These are phyloP conservation scores for Hemileccinum rubropunctum DNA, from an alignment of 768 basidiomycete genomes.

Conservation along the genomic window DNA sequence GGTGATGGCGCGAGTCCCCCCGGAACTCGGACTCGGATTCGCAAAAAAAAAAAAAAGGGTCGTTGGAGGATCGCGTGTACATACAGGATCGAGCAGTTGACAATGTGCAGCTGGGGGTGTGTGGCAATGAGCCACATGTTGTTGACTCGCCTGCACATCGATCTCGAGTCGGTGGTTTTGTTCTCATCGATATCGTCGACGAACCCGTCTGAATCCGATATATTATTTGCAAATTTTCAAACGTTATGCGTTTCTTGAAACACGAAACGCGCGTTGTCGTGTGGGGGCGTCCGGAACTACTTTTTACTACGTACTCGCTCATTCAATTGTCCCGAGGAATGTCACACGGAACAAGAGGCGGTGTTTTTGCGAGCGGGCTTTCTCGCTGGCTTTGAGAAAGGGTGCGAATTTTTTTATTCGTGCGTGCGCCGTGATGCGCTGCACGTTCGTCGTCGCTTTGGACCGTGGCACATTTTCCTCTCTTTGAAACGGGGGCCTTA, in stretches of 20 bases:
- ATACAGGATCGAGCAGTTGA: no score
- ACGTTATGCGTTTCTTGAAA: background rate
- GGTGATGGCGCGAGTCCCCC: background rate
- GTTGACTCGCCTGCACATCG: no score
- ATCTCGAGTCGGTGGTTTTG: background rate
- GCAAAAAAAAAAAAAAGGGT: background rate
- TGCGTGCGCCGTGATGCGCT: background rate
- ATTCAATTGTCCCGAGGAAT: background rate
- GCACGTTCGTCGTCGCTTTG: slow-evolving; percentile 1
- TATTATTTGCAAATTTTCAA: background rate
- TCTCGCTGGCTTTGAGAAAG: background rate
- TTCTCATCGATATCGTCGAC: background rate
- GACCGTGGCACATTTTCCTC: background rate
- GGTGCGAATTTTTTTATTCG: background rate
- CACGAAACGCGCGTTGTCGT: no score
- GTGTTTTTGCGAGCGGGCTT: background rate
- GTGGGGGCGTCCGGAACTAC: background rate
- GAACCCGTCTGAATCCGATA: background rate
- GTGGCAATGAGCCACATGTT: no score
- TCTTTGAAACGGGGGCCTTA: slow-evolving; percentile 1
- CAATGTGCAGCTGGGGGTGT: no score
- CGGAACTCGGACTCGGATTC: background rate
- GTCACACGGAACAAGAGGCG: background rate
- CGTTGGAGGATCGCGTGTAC: background rate
- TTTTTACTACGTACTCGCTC: no score